Conservation (phyloP, 805 yeast species). For the Scheffersomyces stipitis region DNA sequence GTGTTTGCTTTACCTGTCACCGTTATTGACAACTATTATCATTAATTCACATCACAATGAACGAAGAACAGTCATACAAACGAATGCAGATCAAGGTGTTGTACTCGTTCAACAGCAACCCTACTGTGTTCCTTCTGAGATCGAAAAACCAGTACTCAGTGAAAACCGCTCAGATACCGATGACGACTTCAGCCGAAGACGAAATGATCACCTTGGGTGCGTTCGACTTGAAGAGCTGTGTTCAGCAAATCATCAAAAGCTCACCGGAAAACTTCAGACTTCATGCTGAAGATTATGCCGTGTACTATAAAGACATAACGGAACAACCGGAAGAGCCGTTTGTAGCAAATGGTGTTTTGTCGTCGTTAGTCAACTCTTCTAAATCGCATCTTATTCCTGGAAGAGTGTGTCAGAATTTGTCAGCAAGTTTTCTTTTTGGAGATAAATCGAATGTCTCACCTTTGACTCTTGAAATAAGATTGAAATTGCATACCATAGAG, state of each 20-base stretch:
- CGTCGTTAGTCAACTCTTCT: conserved; percentile 25
- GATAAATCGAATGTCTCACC: conserved; percentile 36
- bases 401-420: conserved; percentile 58
- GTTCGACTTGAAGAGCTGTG: conserved; percentile 38
- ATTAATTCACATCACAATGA: conserved; percentile 11
- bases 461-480: conserved; percentile 57
- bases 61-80: conserved; percentile 22
- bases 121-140: conserved; percentile 43
- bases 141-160: conserved; percentile 34
- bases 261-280: conserved; percentile 45
- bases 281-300: conserved; percentile 41
- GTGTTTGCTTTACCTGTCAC: too few relatives aligned
- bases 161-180: conserved; percentile 38
- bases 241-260: conserved; percentile 35
- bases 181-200: conserved; percentile 16
- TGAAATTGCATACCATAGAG: conserved; percentile 47
- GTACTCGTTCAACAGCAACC: conserved; percentile 43
- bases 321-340: conserved; percentile 51
- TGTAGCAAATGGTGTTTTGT: conserved; percentile 42
- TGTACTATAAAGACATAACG: conserved; percentile 45
- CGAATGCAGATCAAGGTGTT: conserved; percentile 47
- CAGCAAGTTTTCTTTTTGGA: conserved; percentile 40
- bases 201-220: conserved; percentile 42
- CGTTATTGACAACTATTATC: too few relatives aligned
- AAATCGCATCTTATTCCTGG: conserved; percentile 41